phyloP scores from a whole-genome alignment of 305 asterid species.

The Fraxinus greggii region DNA sequence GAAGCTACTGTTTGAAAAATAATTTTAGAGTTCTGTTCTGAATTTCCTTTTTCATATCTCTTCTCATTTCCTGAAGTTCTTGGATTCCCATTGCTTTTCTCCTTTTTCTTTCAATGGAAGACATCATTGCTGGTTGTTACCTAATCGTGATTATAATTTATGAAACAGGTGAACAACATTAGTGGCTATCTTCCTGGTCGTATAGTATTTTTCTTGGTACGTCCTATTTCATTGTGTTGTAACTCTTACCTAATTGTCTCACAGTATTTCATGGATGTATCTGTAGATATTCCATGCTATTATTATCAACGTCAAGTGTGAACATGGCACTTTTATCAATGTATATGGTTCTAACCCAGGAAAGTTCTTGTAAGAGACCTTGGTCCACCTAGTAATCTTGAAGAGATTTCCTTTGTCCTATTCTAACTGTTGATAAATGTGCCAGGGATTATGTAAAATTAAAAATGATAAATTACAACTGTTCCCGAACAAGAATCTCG shows the following conservation, averaged over 20 bases:
- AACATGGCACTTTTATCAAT: neutral
- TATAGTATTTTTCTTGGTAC: conserved; percentile 96
- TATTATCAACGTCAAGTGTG: neutral
- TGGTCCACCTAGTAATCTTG: neutral
- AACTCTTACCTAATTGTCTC: neutral
- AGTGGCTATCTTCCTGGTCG: conserved; percentile 99
- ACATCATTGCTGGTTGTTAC: neutral
- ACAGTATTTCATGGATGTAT: neutral
- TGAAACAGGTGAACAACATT: conserved; percentile 90
- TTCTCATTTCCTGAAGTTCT: neutral
- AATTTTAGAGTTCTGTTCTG: neutral
- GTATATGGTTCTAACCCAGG: neutral
- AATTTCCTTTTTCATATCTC: neutral
- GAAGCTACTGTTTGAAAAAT: neutral
- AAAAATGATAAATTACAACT: neutral
- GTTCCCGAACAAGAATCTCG: neutral
- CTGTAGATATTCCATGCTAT: neutral
- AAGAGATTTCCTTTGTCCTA: neutral
- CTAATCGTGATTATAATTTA: conserved; percentile 13
- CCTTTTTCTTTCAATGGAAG: neutral
- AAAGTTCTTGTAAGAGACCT: neutral
- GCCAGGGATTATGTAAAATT: neutral
- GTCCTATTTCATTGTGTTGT: conserved; percentile 24
- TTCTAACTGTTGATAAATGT: neutral
- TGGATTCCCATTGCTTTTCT: neutral